Percentiles rank a stretch among this genome's conserved stretches.
Conservation (phyloP, 2,329 filamentous ascomycete genomes). For the Colletotrichum gloeosporioides region DNA sequence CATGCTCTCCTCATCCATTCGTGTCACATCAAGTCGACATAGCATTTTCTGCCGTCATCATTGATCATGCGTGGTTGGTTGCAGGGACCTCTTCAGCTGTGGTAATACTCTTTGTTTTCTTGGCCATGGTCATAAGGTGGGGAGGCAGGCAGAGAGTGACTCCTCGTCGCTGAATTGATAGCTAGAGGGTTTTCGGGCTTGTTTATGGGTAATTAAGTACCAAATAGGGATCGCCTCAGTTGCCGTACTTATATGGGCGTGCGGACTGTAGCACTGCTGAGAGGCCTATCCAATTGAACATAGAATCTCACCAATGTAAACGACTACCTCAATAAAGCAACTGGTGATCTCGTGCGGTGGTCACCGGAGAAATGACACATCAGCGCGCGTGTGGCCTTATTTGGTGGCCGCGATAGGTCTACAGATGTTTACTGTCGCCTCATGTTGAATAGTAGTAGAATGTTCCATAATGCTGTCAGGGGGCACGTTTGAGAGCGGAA, state of each 20-base stretch:
- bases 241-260: not conserved
- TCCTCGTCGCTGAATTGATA: not conserved
- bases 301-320: not conserved
- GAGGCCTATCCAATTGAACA: not conserved
- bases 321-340: not conserved
- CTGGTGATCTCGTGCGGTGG: not conserved
- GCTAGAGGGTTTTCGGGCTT: not conserved
- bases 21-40: slow-evolving; percentile 72
- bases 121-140: slow-evolving; percentile 14
- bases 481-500: not conserved
- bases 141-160: not conserved
- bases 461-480: not conserved
- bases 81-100: not conserved
- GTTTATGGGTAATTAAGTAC: not conserved
- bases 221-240: not conserved
- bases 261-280: not conserved
- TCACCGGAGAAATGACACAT: not conserved
- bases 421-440: not conserved
- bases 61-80: slow-evolving; percentile 22
- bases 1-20: slow-evolving; percentile 63
- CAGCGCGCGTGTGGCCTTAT: not conserved
- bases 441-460: not conserved
- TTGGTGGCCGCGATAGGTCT: not conserved
- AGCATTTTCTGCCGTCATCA: slow-evolving; percentile 42
- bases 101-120: too few species aligned